Conservation (phyloP, 1,284 basidiomycete genomes). For the Xerocomus nothofagi region DNA sequence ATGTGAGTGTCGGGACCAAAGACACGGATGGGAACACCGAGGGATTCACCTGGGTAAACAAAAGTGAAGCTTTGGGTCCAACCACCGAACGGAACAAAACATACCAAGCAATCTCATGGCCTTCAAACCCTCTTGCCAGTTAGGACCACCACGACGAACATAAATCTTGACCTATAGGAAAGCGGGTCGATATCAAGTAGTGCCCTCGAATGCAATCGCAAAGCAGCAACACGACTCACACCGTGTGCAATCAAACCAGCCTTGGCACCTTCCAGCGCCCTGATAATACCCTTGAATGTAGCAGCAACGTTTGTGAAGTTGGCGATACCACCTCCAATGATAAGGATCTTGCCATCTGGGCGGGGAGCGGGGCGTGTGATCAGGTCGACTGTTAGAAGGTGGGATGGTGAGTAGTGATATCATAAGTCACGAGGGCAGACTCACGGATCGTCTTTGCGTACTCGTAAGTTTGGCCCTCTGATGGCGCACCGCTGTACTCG, state of each 20-base stretch:
- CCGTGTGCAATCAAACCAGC: constrained; percentile 76
- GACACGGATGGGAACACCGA: constrained; percentile 96
- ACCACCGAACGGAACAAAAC: background rate
- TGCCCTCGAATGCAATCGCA: background rate
- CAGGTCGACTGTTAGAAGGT: constrained; percentile 66
- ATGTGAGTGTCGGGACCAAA: constrained; percentile 99
- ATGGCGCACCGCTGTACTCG: constrained; percentile 98
- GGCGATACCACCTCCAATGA: constrained; percentile 99
- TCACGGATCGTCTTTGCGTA: constrained; percentile 96
- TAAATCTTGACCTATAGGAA: constrained; percentile 78
- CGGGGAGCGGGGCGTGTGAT: constrained; percentile 89
- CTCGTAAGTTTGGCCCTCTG: constrained; percentile 98
- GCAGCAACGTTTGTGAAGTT: constrained; percentile 99
- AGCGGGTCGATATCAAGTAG: background rate
- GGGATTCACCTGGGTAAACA: constrained; percentile 66
- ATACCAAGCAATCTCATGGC: constrained; percentile 93
- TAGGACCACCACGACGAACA: constrained; percentile 97
- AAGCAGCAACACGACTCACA: constrained; percentile 13
- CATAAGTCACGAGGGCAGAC: constrained; percentile 30
- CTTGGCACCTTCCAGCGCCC: constrained; percentile 94
- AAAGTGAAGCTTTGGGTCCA: background rate
- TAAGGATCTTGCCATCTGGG: constrained; percentile 93
- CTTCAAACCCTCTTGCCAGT: constrained; percentile 99
- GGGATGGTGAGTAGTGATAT: background rate
- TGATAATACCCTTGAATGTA: constrained; percentile 99